Percentiles rank a stretch among this genome's conserved stretches.
These are phyloP conservation scores for Cutaneotrichosporon curvatum DNA, from an alignment of 1,284 basidiomycete genomes.

Conservation along the genomic window DNA sequence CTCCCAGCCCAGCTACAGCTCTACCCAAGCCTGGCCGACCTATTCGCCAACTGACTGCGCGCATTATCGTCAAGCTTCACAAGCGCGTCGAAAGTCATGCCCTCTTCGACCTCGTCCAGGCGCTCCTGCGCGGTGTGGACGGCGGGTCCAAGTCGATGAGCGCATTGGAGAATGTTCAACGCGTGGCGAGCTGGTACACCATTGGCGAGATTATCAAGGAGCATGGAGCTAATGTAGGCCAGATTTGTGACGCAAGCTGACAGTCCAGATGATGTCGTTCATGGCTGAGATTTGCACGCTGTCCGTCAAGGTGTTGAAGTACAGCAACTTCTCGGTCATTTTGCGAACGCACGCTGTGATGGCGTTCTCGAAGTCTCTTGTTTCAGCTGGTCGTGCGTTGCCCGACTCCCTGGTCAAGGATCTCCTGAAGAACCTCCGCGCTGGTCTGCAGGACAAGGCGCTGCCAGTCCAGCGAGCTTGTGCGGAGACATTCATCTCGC, in stretches of 20 bases:
- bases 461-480: conserved; percentile 78
- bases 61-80: conserved; percentile 74
- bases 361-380: conserved; percentile 67
- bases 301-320: conserved; percentile 58
- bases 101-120: conserved; percentile 80
- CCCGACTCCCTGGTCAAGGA: conserved; percentile 75
- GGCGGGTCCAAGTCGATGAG: conserved; percentile 43
- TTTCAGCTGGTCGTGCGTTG: conserved; percentile 71
- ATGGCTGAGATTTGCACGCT: conserved; percentile 72
- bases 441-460: conserved; percentile 72
- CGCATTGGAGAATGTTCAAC: conserved; percentile 54
- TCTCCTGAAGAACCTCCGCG: conserved; percentile 72
- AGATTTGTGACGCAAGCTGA: background rate
- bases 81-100: conserved; percentile 71
- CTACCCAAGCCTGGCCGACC: conserved; percentile 78
- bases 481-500: conserved; percentile 51
- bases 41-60: conserved; percentile 66
- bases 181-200: conserved; percentile 60
- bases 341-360: conserved; percentile 74
- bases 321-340: conserved; percentile 66
- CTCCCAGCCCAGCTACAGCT: conserved; percentile 9
- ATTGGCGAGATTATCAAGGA: conserved; percentile 79
- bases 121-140: conserved; percentile 62
- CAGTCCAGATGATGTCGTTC: conserved; percentile 81
- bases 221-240: conserved; percentile 67